A percentile compares a stretch with the other conserved stretches of the same genome.
These are phyloP conservation scores for Ramularia collo-cygni DNA, from an alignment of 2,329 filamentous ascomycete genomes.

Conservation along the genomic window DNA sequence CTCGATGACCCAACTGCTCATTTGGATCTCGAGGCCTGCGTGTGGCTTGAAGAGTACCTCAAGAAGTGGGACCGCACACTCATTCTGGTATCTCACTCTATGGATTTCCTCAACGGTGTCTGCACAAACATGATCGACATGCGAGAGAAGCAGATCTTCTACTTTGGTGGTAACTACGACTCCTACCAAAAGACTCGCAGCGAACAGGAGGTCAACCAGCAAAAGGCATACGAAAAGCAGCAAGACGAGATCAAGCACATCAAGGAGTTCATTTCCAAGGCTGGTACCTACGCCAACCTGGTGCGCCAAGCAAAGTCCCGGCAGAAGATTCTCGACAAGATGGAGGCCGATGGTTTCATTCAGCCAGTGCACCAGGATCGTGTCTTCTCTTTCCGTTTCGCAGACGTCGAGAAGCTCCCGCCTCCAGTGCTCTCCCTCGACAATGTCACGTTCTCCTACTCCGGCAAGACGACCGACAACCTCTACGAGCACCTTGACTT, in stretches of 20 bases:
- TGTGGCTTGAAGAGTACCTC: constrained; percentile 99
- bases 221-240: constrained; percentile 98
- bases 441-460: constrained; percentile 97
- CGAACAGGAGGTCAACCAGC: constrained; percentile 96
- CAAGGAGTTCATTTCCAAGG: constrained; percentile 99
- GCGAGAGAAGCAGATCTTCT: constrained; percentile 78
- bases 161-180: constrained; percentile 99
- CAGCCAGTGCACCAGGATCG: constrained; percentile 78
- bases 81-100: constrained; percentile 91
- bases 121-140: constrained; percentile 99
- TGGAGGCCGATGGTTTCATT: constrained; percentile 99
- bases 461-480: constrained; percentile 79
- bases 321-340: constrained; percentile 99
- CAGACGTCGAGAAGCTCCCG: constrained; percentile 97
- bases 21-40: constrained; percentile 97
- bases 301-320: constrained; percentile 97
- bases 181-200: constrained; percentile 86
- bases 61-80: constrained; percentile 99
- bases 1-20: constrained; percentile 98
- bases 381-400: constrained; percentile 96
- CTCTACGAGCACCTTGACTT: constrained; percentile 95
- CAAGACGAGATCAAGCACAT: constrained; percentile 99
- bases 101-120: constrained; percentile 99
- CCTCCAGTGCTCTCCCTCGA: constrained; percentile 95
- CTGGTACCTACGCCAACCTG: constrained; percentile 99